These are phyloP conservation scores for Citrus glauca DNA, from an alignment of 345 rosid species.

Conservation along the genomic window DNA sequence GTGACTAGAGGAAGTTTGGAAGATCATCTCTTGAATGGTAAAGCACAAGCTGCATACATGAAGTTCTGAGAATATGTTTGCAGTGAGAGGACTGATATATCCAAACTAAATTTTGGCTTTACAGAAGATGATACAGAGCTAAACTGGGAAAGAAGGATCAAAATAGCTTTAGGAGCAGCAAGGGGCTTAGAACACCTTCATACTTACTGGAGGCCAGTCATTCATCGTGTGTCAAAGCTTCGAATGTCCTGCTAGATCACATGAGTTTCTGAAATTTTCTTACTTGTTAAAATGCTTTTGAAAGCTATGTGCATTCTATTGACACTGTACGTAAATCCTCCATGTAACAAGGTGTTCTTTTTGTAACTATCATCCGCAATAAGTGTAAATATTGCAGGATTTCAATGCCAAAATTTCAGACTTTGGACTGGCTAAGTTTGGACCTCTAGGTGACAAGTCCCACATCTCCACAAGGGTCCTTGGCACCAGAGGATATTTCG, in stretches of 20 bases:
- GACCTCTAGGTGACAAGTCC: slow-evolving; percentile 36
- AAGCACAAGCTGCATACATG: neutral
- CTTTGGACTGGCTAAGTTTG: slow-evolving; percentile 49
- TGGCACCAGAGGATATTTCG: slow-evolving; percentile 47
- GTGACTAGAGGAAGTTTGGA: slow-evolving; percentile 45
- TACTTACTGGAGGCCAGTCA: slow-evolving; percentile 22
- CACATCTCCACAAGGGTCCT: slow-evolving; percentile 36
- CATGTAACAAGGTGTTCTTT: neutral
- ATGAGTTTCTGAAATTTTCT: slow-evolving; percentile 16
- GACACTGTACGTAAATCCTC: slow-evolving; percentile 2
- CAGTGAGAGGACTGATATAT: neutral
- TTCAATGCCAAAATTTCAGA: slow-evolving; percentile 45
- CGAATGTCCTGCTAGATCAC: slow-evolving; percentile 38
- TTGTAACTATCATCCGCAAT: neutral
- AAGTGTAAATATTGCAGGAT: slow-evolving; percentile 29
- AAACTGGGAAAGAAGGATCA: slow-evolving; percentile 39
- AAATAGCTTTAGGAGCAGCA: slow-evolving; percentile 45
- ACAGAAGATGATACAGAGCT: slow-evolving; percentile 29
- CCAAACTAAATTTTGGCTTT: neutral
- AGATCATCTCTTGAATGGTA: slow-evolving; percentile 38
- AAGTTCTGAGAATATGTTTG: neutral
- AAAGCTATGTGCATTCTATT: neutral
- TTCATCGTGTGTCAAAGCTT: slow-evolving; percentile 49
- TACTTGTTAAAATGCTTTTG: neutral
- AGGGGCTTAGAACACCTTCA: slow-evolving; percentile 49